Evolutionary conservation across 768 basidiomycete species (phyloP).

Genomic region (Tricholoma saponaceum): DNA sequence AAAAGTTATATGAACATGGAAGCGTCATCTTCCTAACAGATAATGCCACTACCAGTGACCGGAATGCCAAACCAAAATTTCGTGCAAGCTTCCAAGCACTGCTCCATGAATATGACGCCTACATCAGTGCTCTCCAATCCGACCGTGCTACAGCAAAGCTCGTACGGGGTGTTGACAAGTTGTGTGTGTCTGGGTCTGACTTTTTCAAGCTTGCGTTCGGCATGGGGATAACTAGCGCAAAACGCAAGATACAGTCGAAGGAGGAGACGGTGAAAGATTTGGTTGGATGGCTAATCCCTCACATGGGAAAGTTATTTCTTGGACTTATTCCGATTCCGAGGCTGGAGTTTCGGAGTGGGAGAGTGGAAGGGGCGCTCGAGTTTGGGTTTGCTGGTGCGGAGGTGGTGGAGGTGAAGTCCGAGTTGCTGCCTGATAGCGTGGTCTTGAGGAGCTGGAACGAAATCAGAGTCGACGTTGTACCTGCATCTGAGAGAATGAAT

Average conservation of each 20-base stretch:
- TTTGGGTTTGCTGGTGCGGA: constrained; percentile 23
- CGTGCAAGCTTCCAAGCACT: constrained; percentile 12
- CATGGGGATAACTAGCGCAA: not conserved
- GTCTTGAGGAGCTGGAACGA: constrained; percentile 32
- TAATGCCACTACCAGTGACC: not conserved
- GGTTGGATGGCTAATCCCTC: constrained; percentile 32
- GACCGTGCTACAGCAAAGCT: constrained; percentile 18
- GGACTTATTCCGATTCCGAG: constrained; percentile 31
- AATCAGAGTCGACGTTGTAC: constrained; percentile 27
- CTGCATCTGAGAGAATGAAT: constrained; percentile 1
- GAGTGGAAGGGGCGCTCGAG: constrained; percentile 28
- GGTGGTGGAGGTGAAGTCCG: constrained; percentile 16
- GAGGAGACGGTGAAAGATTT: constrained; percentile 21
- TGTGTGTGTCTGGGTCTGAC: constrained; percentile 8
- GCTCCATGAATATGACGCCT: constrained; percentile 13
- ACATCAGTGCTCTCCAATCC: constrained; percentile 14
- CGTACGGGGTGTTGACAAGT: constrained; percentile 10
- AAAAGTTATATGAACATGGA: constrained; percentile 20
- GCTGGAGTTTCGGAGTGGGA: constrained; percentile 31
- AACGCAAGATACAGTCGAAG: constrained; percentile 9
- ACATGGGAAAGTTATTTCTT: constrained; percentile 24
- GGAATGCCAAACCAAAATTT: constrained; percentile 13
- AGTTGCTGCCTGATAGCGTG: constrained; percentile 31
- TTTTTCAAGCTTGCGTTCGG: constrained; percentile 10
- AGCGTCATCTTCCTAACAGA: constrained; percentile 12